phyloP scores from a whole-genome alignment of 352 stramenopile species.

The Globisporangium okanoganense region DNA sequence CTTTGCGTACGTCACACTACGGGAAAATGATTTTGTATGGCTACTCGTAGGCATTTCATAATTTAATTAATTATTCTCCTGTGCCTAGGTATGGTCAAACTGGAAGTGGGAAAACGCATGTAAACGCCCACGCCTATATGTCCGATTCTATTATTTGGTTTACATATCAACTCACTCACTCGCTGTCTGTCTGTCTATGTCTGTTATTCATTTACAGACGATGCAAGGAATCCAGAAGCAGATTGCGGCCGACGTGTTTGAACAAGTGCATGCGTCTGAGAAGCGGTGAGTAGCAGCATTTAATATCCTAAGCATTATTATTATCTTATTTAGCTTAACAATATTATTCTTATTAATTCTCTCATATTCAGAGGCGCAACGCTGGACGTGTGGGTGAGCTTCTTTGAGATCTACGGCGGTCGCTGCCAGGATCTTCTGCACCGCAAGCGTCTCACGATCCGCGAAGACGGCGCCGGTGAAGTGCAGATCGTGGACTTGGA shows the following conservation, averaged over 20 bases:
- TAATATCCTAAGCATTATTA: not conserved
- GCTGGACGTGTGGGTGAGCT: conserved; percentile 89
- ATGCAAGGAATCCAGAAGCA: conserved; percentile 90
- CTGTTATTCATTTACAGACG: no score
- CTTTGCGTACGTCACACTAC: conserved; percentile 86
- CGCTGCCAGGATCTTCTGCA: conserved; percentile 94
- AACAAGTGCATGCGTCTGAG: conserved; percentile 57
- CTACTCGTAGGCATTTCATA: no score
- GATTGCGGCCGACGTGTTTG: conserved; percentile 74
- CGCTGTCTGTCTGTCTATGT: no score
- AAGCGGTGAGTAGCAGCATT: conserved; percentile 14
- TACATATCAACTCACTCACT: no score
- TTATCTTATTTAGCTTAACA: not conserved
- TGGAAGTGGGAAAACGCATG: conserved; percentile 91
- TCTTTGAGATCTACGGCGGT: conserved; percentile 98
- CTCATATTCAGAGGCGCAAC: conserved; percentile 29
- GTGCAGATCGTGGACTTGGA: conserved; percentile 95
- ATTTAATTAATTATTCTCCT: not conserved
- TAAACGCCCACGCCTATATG: no score
- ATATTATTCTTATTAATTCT: not conserved
- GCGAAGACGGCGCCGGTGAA: conserved; percentile 92
- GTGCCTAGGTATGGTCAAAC: conserved; percentile 87
- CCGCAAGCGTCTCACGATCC: conserved; percentile 88
- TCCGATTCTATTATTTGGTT: no score
- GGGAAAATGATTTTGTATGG: not conserved